phyloP scores from a whole-genome alignment of 2,329 filamentous ascomycete genomes.

The Epichloe brachyelytri region DNA sequence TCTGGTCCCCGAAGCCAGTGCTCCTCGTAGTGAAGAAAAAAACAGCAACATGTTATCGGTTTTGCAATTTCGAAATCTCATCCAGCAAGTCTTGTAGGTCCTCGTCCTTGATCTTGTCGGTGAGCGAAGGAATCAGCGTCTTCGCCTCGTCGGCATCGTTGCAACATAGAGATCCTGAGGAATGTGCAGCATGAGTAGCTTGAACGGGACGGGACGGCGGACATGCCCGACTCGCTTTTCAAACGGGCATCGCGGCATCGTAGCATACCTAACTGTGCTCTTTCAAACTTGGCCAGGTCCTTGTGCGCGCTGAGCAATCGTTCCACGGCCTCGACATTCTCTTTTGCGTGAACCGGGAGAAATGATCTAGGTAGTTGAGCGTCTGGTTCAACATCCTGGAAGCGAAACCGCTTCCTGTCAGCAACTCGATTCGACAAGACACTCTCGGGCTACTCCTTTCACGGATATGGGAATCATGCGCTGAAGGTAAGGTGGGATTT shows the following conservation, averaged over 20 bases:
- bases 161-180: conserved; percentile 73
- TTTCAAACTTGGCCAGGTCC: conserved; percentile 82
- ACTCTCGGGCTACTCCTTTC: no score
- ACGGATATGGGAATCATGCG: no score
- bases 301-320: conserved; percentile 67
- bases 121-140: conserved; percentile 79
- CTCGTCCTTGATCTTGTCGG: conserved; percentile 81
- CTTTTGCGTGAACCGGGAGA: conserved; percentile 89
- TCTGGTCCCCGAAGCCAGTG: no score
- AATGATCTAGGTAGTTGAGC: conserved; percentile 83
- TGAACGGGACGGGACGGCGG: neutral
- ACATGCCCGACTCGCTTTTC: no score
- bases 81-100: conserved; percentile 79
- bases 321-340: conserved; percentile 90
- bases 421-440: neutral
- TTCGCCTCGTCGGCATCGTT: conserved; percentile 92
- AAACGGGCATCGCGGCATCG: neutral
- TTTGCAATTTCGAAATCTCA: conserved; percentile 72
- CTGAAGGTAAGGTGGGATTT: neutral
- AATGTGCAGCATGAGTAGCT: conserved; percentile 1
- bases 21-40: neutral
- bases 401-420: conserved; percentile 1
- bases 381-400: conserved; percentile 70
- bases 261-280: conserved; percentile 68
- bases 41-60: conserved; percentile 14